Base-by-base conservation (phyloP, 306 rosid genomes). In the Sechiopsis laciniata region DNA sequence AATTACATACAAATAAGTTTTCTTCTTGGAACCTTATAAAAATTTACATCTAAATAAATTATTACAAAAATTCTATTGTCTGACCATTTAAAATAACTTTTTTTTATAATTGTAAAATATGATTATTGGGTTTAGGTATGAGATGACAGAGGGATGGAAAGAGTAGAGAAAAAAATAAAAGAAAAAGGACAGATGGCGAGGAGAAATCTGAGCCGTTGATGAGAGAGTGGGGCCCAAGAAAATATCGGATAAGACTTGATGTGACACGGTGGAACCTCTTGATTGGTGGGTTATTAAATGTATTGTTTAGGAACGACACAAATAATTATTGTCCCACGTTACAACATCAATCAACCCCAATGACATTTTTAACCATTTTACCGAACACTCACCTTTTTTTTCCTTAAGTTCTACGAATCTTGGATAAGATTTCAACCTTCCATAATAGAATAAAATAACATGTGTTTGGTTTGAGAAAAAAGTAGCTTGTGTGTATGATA, bases 221-320 rank as follows among this genome's bases (percentile, higher is more conserved):
- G 35, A 60, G 45, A 46, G 22, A 32, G 22, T 76, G 69, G 85
- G 86, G 2, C 83, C 85, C 77, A 10, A 10, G 10, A 54, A 75
- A 37, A 26, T 0, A 32, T 35, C 8, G 26, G 84, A 87, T 78
- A 81, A 72, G 85, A 89, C 84, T 50, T 81, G 82, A 82, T 88
- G 53, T 52, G 61, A 69, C 72, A 40, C 56, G 50, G 74, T 58
- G 75, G 54, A 74, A 54, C 37, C 75, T 66, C 21, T 76, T 19
- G 14, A 22, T 78, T 76, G 77, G 75, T 80, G 73, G 75, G 12
- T 73, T 75, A 24, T 80, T 84, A 48, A 46, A 37, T 73, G 90
- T 82, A 84, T 80, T 79, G 24, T 13, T 65, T 60, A 64, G 79
- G 15, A 79, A 81, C 72, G 76, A 56, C 79, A 78, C 78, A 78